phyloP scores from a whole-genome alignment of 2,329 filamentous ascomycete genomes.

The Fusarium buxicola region DNA sequence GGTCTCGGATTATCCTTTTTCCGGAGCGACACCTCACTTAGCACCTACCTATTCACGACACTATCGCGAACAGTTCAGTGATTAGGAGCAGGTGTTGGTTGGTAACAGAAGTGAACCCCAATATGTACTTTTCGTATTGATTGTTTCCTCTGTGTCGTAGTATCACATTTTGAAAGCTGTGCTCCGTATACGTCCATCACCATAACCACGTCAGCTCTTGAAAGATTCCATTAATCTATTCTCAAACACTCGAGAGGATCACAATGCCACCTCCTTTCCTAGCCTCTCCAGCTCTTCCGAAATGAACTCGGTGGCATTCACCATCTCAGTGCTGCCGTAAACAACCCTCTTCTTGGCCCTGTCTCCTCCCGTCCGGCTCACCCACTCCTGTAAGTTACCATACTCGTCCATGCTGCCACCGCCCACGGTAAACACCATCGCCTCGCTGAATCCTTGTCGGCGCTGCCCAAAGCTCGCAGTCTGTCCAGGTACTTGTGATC shows the following conservation, averaged over 20 bases:
- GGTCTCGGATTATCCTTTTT: background rate
- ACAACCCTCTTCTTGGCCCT: conserved; percentile 83
- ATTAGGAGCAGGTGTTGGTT: background rate
- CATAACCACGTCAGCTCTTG: background rate
- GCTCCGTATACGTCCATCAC: background rate
- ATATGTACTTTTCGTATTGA: background rate
- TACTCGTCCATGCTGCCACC: conserved; percentile 99
- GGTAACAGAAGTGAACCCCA: too few species aligned
- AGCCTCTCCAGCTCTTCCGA: conserved; percentile 71
- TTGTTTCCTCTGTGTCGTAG: background rate
- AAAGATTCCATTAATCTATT: conserved; percentile 40
- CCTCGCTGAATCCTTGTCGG: conserved; percentile 88
- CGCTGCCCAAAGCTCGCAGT: conserved; percentile 90
- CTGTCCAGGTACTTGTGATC: conserved; percentile 68
- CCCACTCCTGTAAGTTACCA: conserved; percentile 97
- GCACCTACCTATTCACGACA: too few species aligned
- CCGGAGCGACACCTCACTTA: background rate
- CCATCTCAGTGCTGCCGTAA: conserved; percentile 90
- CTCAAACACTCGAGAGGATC: conserved; percentile 21
- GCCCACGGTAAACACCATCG: conserved; percentile 93
- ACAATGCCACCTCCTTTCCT: conserved; percentile 65
- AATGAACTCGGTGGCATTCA: conserved; percentile 76
- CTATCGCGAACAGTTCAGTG: background rate
- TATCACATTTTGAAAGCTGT: background rate
- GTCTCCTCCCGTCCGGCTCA: conserved; percentile 76